These are phyloP conservation scores for Plenodomus biglobosus DNA, from an alignment of 2,329 filamentous ascomycete genomes.

Conservation along the genomic window DNA sequence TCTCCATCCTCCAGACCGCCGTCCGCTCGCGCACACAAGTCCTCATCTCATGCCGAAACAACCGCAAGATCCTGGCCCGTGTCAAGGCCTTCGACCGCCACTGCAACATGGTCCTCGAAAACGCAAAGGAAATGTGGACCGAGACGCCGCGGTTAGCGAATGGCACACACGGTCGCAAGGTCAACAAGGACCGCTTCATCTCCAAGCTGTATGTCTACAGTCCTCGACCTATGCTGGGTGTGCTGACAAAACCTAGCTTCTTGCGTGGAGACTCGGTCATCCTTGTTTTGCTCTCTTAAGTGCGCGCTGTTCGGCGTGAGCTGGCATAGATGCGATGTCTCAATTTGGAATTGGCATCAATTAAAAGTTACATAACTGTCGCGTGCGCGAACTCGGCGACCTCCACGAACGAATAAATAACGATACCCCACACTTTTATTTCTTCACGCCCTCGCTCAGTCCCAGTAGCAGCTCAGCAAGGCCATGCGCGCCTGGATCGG, in stretches of 20 bases:
- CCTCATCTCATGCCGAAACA: conserved; percentile 95
- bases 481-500: conserved; percentile 75
- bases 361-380: conserved; percentile 40
- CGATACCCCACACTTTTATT: conserved; percentile 33
- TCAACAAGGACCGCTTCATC: conserved; percentile 98
- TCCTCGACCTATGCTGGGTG: background rate
- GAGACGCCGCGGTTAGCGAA: conserved; percentile 81
- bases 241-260: conserved; percentile 60
- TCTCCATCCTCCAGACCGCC: conserved; percentile 95
- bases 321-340: conserved; percentile 15
- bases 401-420: conserved; percentile 32
- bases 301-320: conserved; percentile 6
- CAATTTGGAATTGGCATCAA: conserved; percentile 30
- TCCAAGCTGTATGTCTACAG: conserved; percentile 80
- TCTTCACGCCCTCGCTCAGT: conserved; percentile 60
- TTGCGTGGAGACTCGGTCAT: conserved; percentile 86
- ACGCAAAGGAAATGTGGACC: conserved; percentile 99
- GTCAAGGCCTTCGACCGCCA: conserved; percentile 99
- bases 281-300: conserved; percentile 76
- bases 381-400: conserved; percentile 18
- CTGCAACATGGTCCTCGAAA: conserved; percentile 98
- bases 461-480: conserved; percentile 82
- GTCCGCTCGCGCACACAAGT: conserved; percentile 94
- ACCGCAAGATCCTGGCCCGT: conserved; percentile 93
- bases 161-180: conserved; percentile 83